Evolutionary conservation across 1,139 yeast species (phyloP).

Genomic region (Candida albicans): DNA sequence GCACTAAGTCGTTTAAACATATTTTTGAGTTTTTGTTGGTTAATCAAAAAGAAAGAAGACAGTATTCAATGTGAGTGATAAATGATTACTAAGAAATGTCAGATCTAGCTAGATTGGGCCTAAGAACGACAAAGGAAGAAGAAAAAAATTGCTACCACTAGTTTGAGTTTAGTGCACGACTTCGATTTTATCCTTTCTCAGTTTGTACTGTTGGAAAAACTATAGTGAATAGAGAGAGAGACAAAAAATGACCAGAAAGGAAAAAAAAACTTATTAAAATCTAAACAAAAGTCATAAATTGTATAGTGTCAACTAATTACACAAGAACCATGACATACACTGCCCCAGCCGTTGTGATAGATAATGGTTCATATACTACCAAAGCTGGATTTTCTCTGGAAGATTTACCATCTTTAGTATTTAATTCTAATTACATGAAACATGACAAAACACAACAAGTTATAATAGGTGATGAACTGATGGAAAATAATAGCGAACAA

Average conservation of each 20-base stretch:
- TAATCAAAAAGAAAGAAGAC: too few species aligned
- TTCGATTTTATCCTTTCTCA: too few species aligned
- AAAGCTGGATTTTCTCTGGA: conserved; percentile 71
- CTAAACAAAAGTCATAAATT: conserved; percentile 1
- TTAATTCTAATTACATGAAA: conserved; percentile 55
- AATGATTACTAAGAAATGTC: background rate
- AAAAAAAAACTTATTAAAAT: conserved; percentile 1
- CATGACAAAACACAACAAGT: conserved; percentile 24
- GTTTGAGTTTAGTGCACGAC: too few species aligned
- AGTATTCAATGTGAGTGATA: background rate
- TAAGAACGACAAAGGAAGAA: too few species aligned
- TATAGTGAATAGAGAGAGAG: too few species aligned
- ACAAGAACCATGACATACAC: conserved; percentile 28
- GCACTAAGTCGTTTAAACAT: conserved; percentile 10
- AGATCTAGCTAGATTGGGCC: background rate
- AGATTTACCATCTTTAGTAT: conserved; percentile 59
- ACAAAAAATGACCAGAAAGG: background rate
- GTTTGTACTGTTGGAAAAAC: too few species aligned
- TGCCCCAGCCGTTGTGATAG: conserved; percentile 65
- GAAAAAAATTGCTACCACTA: too few species aligned
- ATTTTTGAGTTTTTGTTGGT: background rate
- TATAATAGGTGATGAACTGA: conserved; percentile 53
- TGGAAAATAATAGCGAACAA: conserved; percentile 39
- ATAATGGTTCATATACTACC: conserved; percentile 64
- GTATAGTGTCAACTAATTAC: conserved; percentile 1